Evolutionary conservation across 2,329 filamentous ascomycete genomes (phyloP), one percentile per base, ranked within the genome.

Genomic region (Hymenotorrendiella dingleyae): DNA sequence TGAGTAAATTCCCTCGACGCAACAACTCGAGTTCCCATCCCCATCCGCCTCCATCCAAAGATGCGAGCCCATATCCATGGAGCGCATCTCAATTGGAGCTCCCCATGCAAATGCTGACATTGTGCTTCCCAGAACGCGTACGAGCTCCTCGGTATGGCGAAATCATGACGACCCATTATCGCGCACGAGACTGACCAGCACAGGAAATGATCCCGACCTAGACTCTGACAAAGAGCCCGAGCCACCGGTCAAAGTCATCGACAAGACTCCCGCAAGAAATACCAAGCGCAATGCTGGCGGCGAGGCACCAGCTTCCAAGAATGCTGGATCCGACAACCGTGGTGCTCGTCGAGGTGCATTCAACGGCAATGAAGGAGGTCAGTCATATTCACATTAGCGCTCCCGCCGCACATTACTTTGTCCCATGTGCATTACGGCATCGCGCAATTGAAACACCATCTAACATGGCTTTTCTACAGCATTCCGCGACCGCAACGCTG

Each of bases 141-240:
- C 80, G 91, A 93, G 80, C 84, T 94, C 75, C 88, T 98, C 79
- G 91, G 93, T 97, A 94, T 47, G 54, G 42, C 63, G 70, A 57
- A 54, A 51, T n/a, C n/a, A n/a, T 40, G 32, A 44, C 29, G 34
- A 38, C 24, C 37, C 38, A 48, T 36, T 47, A 43, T 50, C 43
- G 17, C 11, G 11, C 50, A 52, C 45, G 50, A 50, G 48, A 56
- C 56, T 62, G 47, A 62, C 46, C 33, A 46, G 39, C 54, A 26
- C 43, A 61, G 54, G 61, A 78, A 79, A 79, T 67, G 78, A 78
- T 67, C 76, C 78, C 66, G 72, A 73, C 62, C 75, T 73, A 62
- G 78, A 78, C 64, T 69, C 70, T 66, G 87, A 91, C 71, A 81
- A 82, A 70, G 75, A 77, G 56, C 80, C 83, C 62, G 74, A 80